Conservation (phyloP, 768 basidiomycete species). For the Tephrocybe rancida region DNA sequence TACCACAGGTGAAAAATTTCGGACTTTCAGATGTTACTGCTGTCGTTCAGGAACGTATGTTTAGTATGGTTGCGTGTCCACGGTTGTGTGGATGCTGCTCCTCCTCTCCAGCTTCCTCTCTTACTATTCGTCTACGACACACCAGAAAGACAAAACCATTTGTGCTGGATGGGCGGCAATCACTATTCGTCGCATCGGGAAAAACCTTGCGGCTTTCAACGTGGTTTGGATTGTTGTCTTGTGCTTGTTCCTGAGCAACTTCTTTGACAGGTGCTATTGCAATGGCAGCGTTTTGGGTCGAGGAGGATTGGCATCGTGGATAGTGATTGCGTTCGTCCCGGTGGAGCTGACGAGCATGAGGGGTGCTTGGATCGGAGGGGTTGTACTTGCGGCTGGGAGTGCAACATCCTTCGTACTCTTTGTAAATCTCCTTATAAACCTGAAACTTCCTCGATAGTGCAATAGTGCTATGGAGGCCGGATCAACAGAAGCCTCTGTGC, state of each 20-base stretch:
- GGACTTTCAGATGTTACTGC: neutral
- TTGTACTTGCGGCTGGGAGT: conserved; percentile 25
- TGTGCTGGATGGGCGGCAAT: conserved; percentile 22
- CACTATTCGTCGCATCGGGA: conserved; percentile 29
- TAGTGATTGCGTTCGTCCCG: conserved; percentile 23
- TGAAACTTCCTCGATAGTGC: conserved; percentile 10
- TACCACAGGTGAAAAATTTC: conserved; percentile 20
- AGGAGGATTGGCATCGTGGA: conserved; percentile 26
- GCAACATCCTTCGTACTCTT: conserved; percentile 24
- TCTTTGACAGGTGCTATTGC: conserved; percentile 37
- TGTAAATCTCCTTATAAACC: conserved; percentile 28
- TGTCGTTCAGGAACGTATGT: conserved; percentile 34
- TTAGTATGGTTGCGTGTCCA: conserved; percentile 31
- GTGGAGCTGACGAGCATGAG: conserved; percentile 26
- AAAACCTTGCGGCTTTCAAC: conserved; percentile 29
- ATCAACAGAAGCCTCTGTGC: too few relatives aligned
- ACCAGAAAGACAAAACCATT: neutral
- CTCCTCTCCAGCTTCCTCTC: conserved; percentile 31
- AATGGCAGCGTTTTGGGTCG: conserved; percentile 31
- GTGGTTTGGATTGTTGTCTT: conserved; percentile 29
- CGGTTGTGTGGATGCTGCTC: conserved; percentile 32
- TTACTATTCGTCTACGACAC: conserved; percentile 19
- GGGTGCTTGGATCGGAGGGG: conserved; percentile 37
- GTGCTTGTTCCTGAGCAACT: conserved; percentile 30
- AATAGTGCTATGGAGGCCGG: too few relatives aligned